Percentiles rank a stretch among this genome's conserved stretches.
Conservation (phyloP, 2,329 filamentous ascomycete species). For the Cladophialophora immunda region DNA sequence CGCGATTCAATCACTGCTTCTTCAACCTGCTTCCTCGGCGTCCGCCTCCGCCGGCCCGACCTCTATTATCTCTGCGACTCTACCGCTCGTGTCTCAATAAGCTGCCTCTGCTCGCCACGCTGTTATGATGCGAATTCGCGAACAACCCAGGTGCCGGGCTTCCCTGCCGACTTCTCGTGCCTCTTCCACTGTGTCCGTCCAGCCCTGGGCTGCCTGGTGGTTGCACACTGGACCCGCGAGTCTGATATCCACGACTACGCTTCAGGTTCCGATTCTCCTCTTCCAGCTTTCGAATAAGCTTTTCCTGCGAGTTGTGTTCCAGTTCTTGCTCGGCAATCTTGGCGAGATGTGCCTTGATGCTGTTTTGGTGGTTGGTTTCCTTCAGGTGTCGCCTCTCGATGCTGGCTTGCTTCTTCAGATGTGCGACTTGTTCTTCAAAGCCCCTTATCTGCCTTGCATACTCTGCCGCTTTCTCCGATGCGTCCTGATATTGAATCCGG, state of each 20-base stretch:
- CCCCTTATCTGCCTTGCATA: conserved; percentile 50
- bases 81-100: conserved; percentile 34
- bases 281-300: conserved; percentile 52
- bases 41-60: background rate
- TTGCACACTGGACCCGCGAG: conserved; percentile 42
- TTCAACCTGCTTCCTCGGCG: background rate
- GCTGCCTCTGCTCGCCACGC: conserved; percentile 29
- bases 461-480: conserved; percentile 54
- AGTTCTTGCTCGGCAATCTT: conserved; percentile 52
- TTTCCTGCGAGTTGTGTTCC: conserved; percentile 48
- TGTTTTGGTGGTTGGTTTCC: conserved; percentile 49
- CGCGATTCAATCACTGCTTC: too few species aligned
- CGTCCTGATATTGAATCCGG: conserved; percentile 57
- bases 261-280: conserved; percentile 56
- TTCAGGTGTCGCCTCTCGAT: conserved; percentile 49
- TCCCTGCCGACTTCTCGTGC: conserved; percentile 38
- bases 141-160: conserved; percentile 38
- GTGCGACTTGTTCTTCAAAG: conserved; percentile 49
- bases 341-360: conserved; percentile 47
- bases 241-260: conserved; percentile 45
- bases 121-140: conserved; percentile 17
- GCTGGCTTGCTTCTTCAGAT: conserved; percentile 48
- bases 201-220: conserved; percentile 39
- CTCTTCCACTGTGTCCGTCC: conserved; percentile 26
- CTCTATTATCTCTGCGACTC: background rate